Percentiles rank a stretch among this genome's conserved stretches.
phyloP scores from a whole-genome alignment of 1,284 basidiomycete genomes.

The Volvariella volvacea region DNA sequence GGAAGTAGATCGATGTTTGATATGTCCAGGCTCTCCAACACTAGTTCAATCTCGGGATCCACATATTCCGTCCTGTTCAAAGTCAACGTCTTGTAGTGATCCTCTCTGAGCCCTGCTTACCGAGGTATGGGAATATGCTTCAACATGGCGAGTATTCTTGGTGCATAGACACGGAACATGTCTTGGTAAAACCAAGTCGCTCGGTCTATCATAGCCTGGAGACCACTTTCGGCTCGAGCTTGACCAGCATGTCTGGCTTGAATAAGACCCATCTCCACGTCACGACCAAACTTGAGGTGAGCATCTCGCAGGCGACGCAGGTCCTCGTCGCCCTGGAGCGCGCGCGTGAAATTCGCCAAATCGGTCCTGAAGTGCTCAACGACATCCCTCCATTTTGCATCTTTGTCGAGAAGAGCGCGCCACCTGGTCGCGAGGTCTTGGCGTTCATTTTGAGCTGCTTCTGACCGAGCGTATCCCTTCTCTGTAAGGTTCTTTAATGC shows the following conservation, averaged over 20 bases:
- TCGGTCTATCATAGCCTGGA: slow-evolving; percentile 47
- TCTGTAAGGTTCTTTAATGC: slow-evolving; percentile 39
- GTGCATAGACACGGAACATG: slow-evolving; percentile 58
- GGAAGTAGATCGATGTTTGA: slow-evolving; percentile 59
- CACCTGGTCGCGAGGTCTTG: slow-evolving; percentile 42
- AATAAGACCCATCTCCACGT: slow-evolving; percentile 38
- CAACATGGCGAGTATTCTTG: slow-evolving; percentile 38
- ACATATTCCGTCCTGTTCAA: slow-evolving; percentile 55
- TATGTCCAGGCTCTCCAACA: slow-evolving; percentile 64
- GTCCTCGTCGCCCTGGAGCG: slow-evolving; percentile 41
- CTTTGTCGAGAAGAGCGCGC: slow-evolving; percentile 36
- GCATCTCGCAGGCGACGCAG: slow-evolving; percentile 37
- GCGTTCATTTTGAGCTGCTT: slow-evolving; percentile 34
- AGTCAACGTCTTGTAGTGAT: slow-evolving; percentile 5
- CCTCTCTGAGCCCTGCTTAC: slow-evolving; percentile 27
- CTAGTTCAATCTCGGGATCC: slow-evolving; percentile 58
- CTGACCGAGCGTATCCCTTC: slow-evolving; percentile 42
- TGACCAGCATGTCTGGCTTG: slow-evolving; percentile 23
- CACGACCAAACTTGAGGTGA: slow-evolving; percentile 37
- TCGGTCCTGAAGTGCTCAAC: slow-evolving; percentile 38
- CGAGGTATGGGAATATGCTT: slow-evolving; percentile 59
- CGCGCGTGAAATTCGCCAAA: slow-evolving; percentile 33
- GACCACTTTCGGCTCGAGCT: slow-evolving; percentile 27
- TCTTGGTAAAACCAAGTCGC: slow-evolving; percentile 71
- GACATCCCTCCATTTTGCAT: slow-evolving; percentile 47